Evolutionary conservation across 179 eudicot genomes (phyloP).

Genomic region (Amaranthus tricolor): DNA sequence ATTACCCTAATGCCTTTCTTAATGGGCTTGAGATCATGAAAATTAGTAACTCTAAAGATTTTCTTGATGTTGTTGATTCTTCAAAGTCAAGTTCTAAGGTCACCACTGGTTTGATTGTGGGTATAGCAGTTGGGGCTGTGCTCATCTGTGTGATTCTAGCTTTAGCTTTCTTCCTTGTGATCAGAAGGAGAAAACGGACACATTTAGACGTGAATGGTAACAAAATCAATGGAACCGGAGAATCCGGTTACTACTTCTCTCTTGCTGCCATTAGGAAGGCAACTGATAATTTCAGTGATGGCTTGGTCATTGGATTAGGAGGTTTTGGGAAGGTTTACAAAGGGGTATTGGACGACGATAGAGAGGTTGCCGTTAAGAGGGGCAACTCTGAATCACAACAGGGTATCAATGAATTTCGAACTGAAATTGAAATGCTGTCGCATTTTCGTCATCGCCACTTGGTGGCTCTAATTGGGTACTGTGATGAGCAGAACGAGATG

Average conservation of each 20-base stretch:
- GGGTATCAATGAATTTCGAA: constrained; percentile 45
- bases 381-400: constrained; percentile 40
- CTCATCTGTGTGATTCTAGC: constrained; percentile 12
- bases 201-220: constrained; percentile 15
- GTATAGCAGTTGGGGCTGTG: constrained; percentile 29
- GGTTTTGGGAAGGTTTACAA: constrained; percentile 30
- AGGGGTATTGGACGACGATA: constrained; percentile 41
- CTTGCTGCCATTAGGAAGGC: constrained; percentile 37
- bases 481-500: constrained; percentile 31
- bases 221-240: constrained; percentile 12
- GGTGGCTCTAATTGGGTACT: constrained; percentile 31
- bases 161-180: constrained; percentile 20
- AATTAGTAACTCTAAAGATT: constrained; percentile 32
- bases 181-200: constrained; percentile 30
- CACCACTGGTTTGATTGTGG: constrained; percentile 24
- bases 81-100: constrained; percentile 16
- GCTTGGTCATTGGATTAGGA: constrained; percentile 42
- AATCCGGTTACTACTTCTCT: constrained; percentile 29
- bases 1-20: constrained; percentile 37
- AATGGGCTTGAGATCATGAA: constrained; percentile 59
- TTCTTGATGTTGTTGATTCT: constrained; percentile 24
- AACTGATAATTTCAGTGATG: constrained; percentile 41
- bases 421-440: constrained; percentile 49
- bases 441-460: constrained; percentile 55
- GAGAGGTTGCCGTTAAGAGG: constrained; percentile 48